Evolutionary conservation across 805 yeast species (phyloP).

Genomic region (Saccharomycopsis sp.): DNA sequence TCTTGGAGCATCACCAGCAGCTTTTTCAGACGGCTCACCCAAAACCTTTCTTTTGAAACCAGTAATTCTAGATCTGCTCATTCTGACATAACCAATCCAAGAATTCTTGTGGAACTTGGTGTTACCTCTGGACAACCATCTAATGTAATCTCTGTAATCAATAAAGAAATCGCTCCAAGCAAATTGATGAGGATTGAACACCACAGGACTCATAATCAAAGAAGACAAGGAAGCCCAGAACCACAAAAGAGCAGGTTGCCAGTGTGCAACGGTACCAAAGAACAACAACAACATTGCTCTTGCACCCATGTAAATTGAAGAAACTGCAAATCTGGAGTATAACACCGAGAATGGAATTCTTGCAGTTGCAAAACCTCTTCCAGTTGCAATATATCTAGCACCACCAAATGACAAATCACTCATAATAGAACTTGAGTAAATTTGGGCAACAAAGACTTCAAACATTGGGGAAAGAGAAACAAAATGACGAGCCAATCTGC

Average conservation of each 20-base stretch:
- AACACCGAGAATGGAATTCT: conserved; percentile 63
- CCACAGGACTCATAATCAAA: conserved; percentile 59
- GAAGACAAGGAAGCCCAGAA: conserved; percentile 67
- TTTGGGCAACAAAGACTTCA: conserved; percentile 92
- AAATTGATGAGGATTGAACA: conserved; percentile 74
- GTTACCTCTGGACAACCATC: conserved; percentile 82
- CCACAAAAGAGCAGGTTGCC: conserved; percentile 67
- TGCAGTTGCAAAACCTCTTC: conserved; percentile 87
- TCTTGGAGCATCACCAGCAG: conserved; percentile 57
- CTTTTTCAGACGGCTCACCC: conserved; percentile 58
- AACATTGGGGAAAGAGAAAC: conserved; percentile 80
- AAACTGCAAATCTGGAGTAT: conserved; percentile 66
- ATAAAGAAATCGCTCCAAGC: conserved; percentile 59
- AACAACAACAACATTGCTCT: conserved; percentile 58
- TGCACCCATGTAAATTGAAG: conserved; percentile 73
- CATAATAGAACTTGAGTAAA: conserved; percentile 70
- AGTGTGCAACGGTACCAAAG: conserved; percentile 72
- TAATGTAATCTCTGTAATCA: conserved; percentile 52
- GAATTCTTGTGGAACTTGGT: conserved; percentile 56
- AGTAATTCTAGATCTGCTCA: conserved; percentile 78
- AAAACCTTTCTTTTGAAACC: conserved; percentile 76
- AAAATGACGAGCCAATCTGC: conserved; percentile 67
- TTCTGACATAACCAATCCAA: conserved; percentile 71
- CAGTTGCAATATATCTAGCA: conserved; percentile 86
- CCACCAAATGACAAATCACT: conserved; percentile 83